Conservation (phyloP, 2,329 filamentous ascomycete genomes). For the Davidsoniella australis region DNA sequence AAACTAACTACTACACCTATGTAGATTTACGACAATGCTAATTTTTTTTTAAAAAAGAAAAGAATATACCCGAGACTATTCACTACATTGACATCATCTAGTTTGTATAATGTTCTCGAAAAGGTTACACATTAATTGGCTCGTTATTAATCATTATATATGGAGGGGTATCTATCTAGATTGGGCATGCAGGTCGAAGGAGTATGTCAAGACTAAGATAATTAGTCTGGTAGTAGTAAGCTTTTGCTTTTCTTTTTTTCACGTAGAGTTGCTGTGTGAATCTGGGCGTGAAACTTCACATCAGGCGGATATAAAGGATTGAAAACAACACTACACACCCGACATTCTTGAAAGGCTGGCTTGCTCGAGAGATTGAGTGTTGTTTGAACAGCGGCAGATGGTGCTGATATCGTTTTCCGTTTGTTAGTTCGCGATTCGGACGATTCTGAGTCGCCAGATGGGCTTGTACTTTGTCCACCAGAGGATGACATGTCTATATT, state of each 20-base stretch:
- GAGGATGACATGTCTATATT: neutral
- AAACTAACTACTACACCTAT: no score
- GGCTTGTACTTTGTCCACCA: neutral
- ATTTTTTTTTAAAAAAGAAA: no score
- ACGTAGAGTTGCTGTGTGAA: conserved; percentile 21
- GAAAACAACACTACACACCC: conserved; percentile 26
- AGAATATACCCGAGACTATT: no score
- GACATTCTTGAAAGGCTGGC: conserved; percentile 27
- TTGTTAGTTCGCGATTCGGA: neutral
- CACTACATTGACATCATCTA: no score
- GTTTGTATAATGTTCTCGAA: no score
- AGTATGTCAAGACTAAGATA: no score
- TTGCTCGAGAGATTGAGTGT: conserved; percentile 28
- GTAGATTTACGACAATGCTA: no score
- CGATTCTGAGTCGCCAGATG: neutral
- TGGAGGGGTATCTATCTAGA: no score
- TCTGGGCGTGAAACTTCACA: conserved; percentile 25
- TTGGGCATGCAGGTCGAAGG: no score
- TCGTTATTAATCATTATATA: no score
- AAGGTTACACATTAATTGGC: no score
- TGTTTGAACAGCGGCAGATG: conserved; percentile 19
- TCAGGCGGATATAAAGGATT: conserved; percentile 28
- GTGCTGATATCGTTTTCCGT: neutral
- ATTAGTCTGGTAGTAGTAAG: no score
- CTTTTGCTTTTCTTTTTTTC: conserved; percentile 15